Evolutionary conservation across 2,329 filamentous ascomycete genomes (phyloP).

Genomic region (Dactylellina drechsleri): DNA sequence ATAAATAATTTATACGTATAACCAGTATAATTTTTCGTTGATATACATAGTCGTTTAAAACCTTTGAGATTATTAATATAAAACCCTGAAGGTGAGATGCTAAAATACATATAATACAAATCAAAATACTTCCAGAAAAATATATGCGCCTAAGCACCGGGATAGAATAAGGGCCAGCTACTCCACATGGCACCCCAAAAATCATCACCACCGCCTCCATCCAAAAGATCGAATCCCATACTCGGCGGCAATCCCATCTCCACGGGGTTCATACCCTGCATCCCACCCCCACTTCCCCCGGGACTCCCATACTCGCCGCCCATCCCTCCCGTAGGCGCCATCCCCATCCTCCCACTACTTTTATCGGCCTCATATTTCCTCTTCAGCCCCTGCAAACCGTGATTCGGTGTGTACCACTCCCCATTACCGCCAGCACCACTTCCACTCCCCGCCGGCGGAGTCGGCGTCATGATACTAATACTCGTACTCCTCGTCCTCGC

Average conservation of each 20-base stretch:
- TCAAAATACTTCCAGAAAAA: no score
- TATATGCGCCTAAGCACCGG: conserved; percentile 19
- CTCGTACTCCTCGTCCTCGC: conserved; percentile 44
- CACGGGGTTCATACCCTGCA: no score
- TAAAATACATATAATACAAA: conserved; percentile 2
- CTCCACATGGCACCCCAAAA: conserved; percentile 53
- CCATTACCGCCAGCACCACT: neutral
- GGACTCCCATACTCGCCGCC: conserved; percentile 29
- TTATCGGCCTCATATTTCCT: conserved; percentile 34
- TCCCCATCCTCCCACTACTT: neutral
- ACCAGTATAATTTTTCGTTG: no score
- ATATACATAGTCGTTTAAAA: neutral
- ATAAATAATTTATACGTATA: neutral
- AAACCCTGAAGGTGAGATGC: neutral
- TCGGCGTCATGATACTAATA: conserved; percentile 28
- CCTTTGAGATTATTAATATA: neutral
- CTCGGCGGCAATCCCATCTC: conserved; percentile 30
- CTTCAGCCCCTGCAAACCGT: conserved; percentile 17
- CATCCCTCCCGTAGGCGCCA: neutral
- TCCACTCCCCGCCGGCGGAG: neutral
- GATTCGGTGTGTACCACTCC: conserved; percentile 12
- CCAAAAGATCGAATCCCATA: conserved; percentile 49
- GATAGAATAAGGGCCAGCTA: conserved; percentile 52
- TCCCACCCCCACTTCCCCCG: neutral
- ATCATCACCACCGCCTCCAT: conserved; percentile 22